Base-by-base conservation (phyloP, 139 green algal genomes). In the Volvox africanus region DNA sequence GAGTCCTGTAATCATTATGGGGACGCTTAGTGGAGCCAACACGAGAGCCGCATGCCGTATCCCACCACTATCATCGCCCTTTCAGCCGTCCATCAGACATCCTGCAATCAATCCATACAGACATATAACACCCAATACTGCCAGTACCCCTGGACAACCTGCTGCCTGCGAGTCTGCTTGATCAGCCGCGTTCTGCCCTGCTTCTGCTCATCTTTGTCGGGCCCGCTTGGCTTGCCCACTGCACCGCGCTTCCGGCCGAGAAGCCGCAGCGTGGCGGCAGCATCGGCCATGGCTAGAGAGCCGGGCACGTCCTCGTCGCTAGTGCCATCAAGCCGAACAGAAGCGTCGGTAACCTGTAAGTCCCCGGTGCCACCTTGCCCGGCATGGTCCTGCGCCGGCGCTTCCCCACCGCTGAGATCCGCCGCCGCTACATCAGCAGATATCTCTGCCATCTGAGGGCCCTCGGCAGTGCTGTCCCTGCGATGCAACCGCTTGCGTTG, bases 91-190 rank as follows among this genome's bases (percentile, higher is more conserved):
- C 44, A 55, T 55, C 9, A 55, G 44, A 9, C 44, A 55, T 55
- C 44, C 9, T 55, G 44, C 44, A 55, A 55, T 55, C 9, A 55
- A 55, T 55, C 44, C 44, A 55, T 55, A 55, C 44, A 9, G 5
- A 5, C 44, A 9, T 55, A 55, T 55, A 9, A 14, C 44, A 55
- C 9, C 44, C 44, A 55, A 55, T 55, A 55, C 44, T 55, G 44
- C 5, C 9, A 5, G 44, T 9, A 55, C 44, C 9, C 44, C 44
- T 5, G 44, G 44, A 14, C 44, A 55, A 55, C 44, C 77, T 65
- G 77, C 77, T 68, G 37, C 79, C 79, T 81, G 32, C 80, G 80
- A 17, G 55, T 28, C 55, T 26, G 80, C 55, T 71, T 86, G 80
- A 44, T 17, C 2, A 16, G 14, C 78, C 21, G 78, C 37, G 26